Conservation (phyloP, 2,329 filamentous ascomycete species). For the Fusarium lyarnte region DNA sequence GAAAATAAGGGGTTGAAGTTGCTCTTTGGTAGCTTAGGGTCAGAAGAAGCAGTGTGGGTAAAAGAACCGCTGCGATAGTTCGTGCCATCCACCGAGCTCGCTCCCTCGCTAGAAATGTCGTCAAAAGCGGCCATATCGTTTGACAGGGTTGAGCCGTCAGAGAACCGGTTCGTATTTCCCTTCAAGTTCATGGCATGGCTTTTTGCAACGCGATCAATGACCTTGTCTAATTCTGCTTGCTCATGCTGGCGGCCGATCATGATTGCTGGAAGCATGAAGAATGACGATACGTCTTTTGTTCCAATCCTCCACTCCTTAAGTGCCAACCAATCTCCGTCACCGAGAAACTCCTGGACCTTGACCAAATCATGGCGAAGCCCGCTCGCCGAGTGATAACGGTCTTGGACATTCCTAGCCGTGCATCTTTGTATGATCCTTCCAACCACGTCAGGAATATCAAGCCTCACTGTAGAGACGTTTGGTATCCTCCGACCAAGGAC, state of each 20-base stretch:
- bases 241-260: constrained; percentile 85
- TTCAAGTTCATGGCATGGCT: constrained; percentile 64
- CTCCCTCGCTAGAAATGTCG: constrained; percentile 68
- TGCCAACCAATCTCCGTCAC: constrained; percentile 76
- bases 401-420: constrained; percentile 86
- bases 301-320: constrained; percentile 80
- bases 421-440: constrained; percentile 89
- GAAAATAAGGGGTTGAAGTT: constrained; percentile 55
- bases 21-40: constrained; percentile 52
- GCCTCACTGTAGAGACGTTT: constrained; percentile 77
- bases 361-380: constrained; percentile 85
- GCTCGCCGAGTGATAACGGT: constrained; percentile 89
- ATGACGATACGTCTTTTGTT: constrained; percentile 88
- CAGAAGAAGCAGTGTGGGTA: constrained; percentile 55
- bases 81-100: constrained; percentile 65
- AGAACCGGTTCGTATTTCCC: constrained; percentile 56
- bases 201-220: constrained; percentile 80
- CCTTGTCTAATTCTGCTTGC: constrained; percentile 72
- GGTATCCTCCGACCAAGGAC: constrained; percentile 84
- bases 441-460: constrained; percentile 86
- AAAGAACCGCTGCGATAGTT: constrained; percentile 62
- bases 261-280: constrained; percentile 83
- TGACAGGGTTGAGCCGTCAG: constrained; percentile 64
- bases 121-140: constrained; percentile 59
- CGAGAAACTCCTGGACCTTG: constrained; percentile 77